Percentiles rank a stretch among this genome's conserved stretches.
Conservation (phyloP, 2,329 filamentous ascomycete species). For the Chrysoporthe cubensis region DNA sequence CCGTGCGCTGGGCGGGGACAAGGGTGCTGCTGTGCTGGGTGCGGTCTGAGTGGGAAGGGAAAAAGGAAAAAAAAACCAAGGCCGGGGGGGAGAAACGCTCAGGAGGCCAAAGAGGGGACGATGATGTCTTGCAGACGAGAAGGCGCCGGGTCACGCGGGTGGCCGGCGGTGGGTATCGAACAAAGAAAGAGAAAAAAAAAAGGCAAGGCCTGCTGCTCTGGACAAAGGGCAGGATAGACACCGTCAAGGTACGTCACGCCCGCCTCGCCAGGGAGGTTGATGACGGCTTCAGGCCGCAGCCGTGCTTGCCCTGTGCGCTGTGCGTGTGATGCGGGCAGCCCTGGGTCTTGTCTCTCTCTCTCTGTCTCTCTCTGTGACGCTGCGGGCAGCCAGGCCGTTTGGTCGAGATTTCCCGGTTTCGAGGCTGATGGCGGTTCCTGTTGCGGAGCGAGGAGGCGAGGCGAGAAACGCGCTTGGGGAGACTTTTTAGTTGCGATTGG, state of each 20-base stretch:
- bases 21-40: neutral
- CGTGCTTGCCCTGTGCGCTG: no score
- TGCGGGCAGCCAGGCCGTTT: neutral
- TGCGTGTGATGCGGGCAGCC: neutral
- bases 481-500: neutral
- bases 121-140: neutral
- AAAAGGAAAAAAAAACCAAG: neutral
- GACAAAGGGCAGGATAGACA: neutral
- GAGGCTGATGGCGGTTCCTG: constrained; percentile 8
- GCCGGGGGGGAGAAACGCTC: neutral
- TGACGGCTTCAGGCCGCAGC: neutral
- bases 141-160: neutral
- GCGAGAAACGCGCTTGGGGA: neutral
- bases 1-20: neutral
- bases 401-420: neutral
- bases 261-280: neutral
- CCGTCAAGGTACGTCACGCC: neutral
- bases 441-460: neutral
- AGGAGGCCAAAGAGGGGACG: neutral
- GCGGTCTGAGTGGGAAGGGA: neutral
- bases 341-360: neutral
- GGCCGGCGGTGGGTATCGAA: neutral
- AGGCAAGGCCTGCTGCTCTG: neutral
- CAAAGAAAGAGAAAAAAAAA: neutral
- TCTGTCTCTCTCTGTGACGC: no score